Percentiles rank a stretch among this genome's conserved stretches.
Conservation (phyloP, 1,139 yeast genomes). For the Taphrina populina region DNA sequence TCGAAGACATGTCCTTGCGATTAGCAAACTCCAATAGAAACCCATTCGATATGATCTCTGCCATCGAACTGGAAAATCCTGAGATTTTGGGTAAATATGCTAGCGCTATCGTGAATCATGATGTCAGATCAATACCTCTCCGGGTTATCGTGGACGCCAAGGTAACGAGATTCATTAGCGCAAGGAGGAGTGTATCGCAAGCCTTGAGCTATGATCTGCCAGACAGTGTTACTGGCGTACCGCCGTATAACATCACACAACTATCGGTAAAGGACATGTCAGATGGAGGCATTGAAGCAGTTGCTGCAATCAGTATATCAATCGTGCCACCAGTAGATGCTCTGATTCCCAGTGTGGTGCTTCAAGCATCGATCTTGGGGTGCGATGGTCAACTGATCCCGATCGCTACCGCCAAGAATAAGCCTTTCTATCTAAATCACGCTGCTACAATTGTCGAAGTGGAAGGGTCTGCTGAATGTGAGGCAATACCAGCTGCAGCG, state of each 20-base stretch:
- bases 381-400: constrained; percentile 13
- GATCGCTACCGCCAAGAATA: constrained; percentile 8
- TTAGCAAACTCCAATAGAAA: constrained; percentile 1
- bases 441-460: not conserved
- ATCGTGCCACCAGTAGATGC: constrained; percentile 4
- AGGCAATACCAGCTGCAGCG: constrained; percentile 5
- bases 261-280: constrained; percentile 4
- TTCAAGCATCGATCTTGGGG: constrained; percentile 12
- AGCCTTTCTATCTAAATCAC: not conserved
- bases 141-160: constrained; percentile 5
- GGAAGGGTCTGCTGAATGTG: not conserved
- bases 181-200: constrained; percentile 2
- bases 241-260: constrained; percentile 12
- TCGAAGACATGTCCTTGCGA: not conserved
- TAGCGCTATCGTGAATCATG: not conserved
- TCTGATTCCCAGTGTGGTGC: not conserved
- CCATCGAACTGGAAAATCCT: not conserved
- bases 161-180: constrained; percentile 1
- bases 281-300: constrained; percentile 11
- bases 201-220: constrained; percentile 5
- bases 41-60: not conserved
- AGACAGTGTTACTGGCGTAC: not conserved
- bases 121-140: not conserved
- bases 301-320: not conserved
- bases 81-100: constrained; percentile 6